A percentile compares a stretch with the other conserved stretches of the same genome.
Evolutionary conservation across 345 rosid species (phyloP).

Genomic region (Rhodamnia rubescens): DNA sequence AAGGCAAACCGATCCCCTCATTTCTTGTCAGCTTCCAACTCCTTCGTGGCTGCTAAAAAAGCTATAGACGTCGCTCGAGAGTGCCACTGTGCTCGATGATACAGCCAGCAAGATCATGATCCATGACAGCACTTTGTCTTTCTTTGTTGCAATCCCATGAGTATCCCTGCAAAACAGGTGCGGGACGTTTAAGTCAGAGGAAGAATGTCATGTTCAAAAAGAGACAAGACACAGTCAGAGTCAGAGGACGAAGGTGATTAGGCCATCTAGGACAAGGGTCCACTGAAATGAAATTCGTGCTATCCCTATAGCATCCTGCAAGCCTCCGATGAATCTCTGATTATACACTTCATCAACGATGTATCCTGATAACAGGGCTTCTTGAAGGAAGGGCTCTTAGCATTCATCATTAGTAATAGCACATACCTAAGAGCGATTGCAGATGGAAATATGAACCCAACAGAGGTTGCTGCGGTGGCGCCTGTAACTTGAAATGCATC

Average conservation of each 20-base stretch:
- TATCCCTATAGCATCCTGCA: neutral
- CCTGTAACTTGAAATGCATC: conserved; percentile 68
- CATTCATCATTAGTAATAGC: neutral
- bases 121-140: conserved; percentile 39
- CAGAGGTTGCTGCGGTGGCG: conserved; percentile 47
- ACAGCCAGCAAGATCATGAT: conserved; percentile 44
- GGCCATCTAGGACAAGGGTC: neutral
- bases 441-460: conserved; percentile 59
- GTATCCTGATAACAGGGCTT: neutral
- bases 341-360: neutral
- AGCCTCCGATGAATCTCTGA: neutral
- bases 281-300: neutral
- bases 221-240: neutral
- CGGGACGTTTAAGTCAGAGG: neutral
- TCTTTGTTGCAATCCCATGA: conserved; percentile 41
- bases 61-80: conserved; percentile 45
- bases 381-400: neutral
- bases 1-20: neutral
- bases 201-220: neutral
- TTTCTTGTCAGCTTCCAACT: conserved; percentile 10
- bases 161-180: conserved; percentile 25
- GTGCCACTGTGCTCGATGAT: conserved; percentile 45
- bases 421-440: conserved; percentile 42
- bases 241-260: neutral
- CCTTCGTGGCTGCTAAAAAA: conserved; percentile 3